phyloP scores from a whole-genome alignment of 495 filamentous ascomycete genomes.

The Lasiosphaeria hispida region DNA sequence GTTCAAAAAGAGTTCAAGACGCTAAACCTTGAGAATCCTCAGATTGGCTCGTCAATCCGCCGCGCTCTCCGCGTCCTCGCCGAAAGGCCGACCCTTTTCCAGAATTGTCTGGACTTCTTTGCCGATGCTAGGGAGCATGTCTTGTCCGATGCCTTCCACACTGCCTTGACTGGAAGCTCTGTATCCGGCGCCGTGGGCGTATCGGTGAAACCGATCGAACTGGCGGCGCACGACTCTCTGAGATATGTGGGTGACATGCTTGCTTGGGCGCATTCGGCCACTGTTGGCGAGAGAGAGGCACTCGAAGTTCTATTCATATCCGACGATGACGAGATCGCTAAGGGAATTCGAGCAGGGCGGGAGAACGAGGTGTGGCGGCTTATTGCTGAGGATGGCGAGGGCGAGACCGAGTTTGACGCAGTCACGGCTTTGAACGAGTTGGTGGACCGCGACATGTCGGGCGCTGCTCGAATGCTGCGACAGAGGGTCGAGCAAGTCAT shows the following conservation, averaged over 20 bases:
- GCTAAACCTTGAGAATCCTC: slow-evolving; percentile 89
- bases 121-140: slow-evolving; percentile 86
- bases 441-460: slow-evolving; percentile 80
- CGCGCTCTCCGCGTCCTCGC: slow-evolving; percentile 83
- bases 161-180: slow-evolving; percentile 76
- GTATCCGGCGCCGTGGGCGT: slow-evolving; percentile 40
- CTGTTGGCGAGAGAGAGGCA: slow-evolving; percentile 90
- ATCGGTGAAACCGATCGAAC: slow-evolving; percentile 86
- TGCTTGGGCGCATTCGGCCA: slow-evolving; percentile 91
- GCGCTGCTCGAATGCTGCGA: slow-evolving; percentile 71
- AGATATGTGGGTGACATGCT: slow-evolving; percentile 97
- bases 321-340: slow-evolving; percentile 87
- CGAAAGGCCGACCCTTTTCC: slow-evolving; percentile 85
- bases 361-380: slow-evolving; percentile 85
- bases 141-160: slow-evolving; percentile 85
- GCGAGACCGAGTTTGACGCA: slow-evolving; percentile 65
- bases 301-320: slow-evolving; percentile 87
- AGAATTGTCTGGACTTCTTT: slow-evolving; percentile 91
- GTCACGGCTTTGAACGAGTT: slow-evolving; percentile 80
- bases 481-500: slow-evolving; percentile 89
- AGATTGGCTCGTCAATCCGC: slow-evolving; percentile 82
- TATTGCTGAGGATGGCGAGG: slow-evolving; percentile 56
- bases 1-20: slow-evolving; percentile 90
- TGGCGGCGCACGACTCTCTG: slow-evolving; percentile 86
- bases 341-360: slow-evolving; percentile 77